A percentile compares a stretch with the other conserved stretches of the same genome.
phyloP scores from a whole-genome alignment of 2,329 filamentous ascomycete genomes.

The Polychaeton citri region DNA sequence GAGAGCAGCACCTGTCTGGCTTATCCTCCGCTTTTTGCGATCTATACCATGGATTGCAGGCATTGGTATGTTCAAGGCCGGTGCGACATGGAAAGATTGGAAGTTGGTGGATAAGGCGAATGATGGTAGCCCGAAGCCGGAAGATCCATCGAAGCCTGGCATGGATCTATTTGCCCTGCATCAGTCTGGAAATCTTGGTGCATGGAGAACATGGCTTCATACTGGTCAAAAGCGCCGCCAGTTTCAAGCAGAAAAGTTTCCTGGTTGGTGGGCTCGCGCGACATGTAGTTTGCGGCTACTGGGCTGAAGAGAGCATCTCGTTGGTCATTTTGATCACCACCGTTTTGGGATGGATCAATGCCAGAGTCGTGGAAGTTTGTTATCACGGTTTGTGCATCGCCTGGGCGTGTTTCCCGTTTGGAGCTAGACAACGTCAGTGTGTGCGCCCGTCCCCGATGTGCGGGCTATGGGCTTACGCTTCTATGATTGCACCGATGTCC shows the following conservation, averaged over 20 bases:
- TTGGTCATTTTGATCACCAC: neutral
- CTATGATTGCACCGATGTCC: constrained; percentile 3
- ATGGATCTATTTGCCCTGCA: neutral
- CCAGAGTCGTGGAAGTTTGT: neutral
- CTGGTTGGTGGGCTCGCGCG: neutral
- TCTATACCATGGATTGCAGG: too few relatives aligned
- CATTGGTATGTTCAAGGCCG: too few relatives aligned
- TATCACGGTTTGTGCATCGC: constrained; percentile 5
- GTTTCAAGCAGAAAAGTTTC: constrained; percentile 1
- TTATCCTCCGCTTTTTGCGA: too few relatives aligned
- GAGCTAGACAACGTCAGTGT: constrained; percentile 6
- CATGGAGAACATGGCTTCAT: constrained; percentile 2
- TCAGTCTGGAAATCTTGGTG: constrained; percentile 6
- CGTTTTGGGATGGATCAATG: neutral
- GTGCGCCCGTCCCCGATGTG: too few relatives aligned
- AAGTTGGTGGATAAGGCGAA: neutral
- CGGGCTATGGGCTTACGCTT: constrained; percentile 9
- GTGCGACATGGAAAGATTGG: neutral
- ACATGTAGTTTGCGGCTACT: neutral
- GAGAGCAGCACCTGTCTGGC: too few relatives aligned
- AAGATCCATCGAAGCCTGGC: neutral
- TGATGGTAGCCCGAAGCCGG: neutral
- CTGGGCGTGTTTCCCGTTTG: constrained; percentile 6
- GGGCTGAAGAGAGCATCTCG: neutral
- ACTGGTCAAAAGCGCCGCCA: constrained; percentile 1